phyloP scores from a whole-genome alignment of 1,284 basidiomycete genomes.

The Irpex sp. region DNA sequence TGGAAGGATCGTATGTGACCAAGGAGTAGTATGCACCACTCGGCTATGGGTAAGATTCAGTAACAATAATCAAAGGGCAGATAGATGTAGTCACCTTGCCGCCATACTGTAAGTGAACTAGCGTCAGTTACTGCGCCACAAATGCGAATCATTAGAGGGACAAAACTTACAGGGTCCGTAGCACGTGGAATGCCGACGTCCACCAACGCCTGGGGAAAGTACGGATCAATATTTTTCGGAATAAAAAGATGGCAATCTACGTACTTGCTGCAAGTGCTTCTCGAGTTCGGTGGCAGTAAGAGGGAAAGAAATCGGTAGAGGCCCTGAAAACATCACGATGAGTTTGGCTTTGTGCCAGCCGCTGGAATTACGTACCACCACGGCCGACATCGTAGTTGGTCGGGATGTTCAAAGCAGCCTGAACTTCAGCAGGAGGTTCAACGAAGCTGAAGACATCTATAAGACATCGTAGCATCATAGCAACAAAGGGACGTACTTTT shows the following conservation, averaged over 20 bases:
- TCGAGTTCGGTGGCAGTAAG: neutral
- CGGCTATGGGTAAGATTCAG: conserved; percentile 10
- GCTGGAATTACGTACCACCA: neutral
- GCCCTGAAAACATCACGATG: neutral
- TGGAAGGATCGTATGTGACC: conserved; percentile 11
- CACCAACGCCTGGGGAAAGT: neutral
- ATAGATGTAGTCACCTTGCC: neutral
- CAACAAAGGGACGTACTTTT: conserved; percentile 5
- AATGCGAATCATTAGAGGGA: neutral
- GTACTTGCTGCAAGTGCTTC: neutral
- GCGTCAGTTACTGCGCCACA: neutral
- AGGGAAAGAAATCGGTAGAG: conserved; percentile 2
- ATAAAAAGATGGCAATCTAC: neutral
- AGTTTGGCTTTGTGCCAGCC: neutral
- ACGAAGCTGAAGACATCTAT: neutral
- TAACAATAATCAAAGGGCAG: neutral
- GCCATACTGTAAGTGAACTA: neutral
- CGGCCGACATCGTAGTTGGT: neutral
- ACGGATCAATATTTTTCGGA: neutral
- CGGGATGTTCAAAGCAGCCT: neutral
- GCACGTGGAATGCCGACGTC: neutral
- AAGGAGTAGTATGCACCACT: conserved; percentile 15
- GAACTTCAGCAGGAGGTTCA: neutral
- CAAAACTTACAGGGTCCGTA: neutral
- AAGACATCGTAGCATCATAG: neutral